phyloP scores from a whole-genome alignment of 2,329 filamentous ascomycete genomes.

The Penicillium sp. region DNA sequence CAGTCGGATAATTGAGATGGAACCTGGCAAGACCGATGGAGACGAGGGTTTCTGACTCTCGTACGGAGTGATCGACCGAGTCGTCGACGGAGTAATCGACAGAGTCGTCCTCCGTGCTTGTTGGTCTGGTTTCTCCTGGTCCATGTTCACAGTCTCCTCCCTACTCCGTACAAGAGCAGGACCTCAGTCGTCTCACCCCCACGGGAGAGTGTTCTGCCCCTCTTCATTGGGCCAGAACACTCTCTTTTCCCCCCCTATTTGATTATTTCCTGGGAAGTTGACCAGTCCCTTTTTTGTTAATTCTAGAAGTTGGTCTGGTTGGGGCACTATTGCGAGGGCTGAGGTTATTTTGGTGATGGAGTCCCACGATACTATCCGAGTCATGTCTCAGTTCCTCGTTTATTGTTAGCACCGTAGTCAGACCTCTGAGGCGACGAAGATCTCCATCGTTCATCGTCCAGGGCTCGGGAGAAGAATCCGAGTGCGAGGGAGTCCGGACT shows the following conservation, averaged over 20 bases:
- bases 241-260: neutral
- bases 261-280: neutral
- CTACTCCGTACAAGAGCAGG: too few species aligned
- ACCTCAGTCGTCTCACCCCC: neutral
- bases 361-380: neutral
- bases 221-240: constrained; percentile 1
- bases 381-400: neutral
- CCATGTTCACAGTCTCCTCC: neutral
- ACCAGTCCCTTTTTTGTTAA: neutral
- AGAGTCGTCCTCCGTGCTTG: too few species aligned
- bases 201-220: constrained; percentile 18
- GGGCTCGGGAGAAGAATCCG: neutral
- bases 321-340: neutral
- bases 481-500: neutral
- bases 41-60: too few species aligned
- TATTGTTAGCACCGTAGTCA: neutral
- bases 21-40: neutral
- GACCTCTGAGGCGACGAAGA: neutral
- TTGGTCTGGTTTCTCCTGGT: constrained; percentile 2
- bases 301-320: neutral
- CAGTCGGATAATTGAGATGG: constrained; percentile 15
- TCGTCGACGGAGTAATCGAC: too few species aligned
- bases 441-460: neutral
- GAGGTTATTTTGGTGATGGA: neutral
- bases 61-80: too few species aligned